These are phyloP conservation scores for Bruguiera gymnorhiza DNA, from an alignment of 345 rosid species.

Conservation along the genomic window DNA sequence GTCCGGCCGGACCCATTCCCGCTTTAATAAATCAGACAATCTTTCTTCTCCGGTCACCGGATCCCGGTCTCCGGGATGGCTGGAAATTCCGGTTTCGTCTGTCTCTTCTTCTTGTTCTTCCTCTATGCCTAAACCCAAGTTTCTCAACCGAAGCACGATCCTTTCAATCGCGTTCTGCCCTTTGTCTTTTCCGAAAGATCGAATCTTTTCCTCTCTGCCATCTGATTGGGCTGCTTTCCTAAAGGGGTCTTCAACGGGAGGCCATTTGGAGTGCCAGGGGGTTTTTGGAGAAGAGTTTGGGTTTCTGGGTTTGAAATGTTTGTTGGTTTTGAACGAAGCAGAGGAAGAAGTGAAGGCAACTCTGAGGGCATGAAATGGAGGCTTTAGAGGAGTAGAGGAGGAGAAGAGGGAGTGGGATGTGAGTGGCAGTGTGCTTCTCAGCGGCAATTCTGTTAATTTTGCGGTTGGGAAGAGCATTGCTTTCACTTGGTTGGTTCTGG, in stretches of 20 bases:
- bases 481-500: neutral
- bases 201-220: slow-evolving; percentile 20
- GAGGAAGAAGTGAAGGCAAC: slow-evolving; percentile 31
- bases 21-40: slow-evolving; percentile 65
- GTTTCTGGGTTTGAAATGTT: slow-evolving; percentile 30
- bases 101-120: slow-evolving; percentile 44
- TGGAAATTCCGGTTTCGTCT: slow-evolving; percentile 20
- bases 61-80: slow-evolving; percentile 5
- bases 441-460: slow-evolving; percentile 67
- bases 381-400: slow-evolving; percentile 30
- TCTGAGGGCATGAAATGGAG: slow-evolving; percentile 29
- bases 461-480: slow-evolving; percentile 51
- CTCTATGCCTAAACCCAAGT: slow-evolving; percentile 72
- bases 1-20: slow-evolving; percentile 93
- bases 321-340: slow-evolving; percentile 31
- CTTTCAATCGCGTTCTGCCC: slow-evolving; percentile 73
- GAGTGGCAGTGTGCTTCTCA: slow-evolving; percentile 51
- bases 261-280: slow-evolving; percentile 52
- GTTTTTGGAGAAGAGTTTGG: slow-evolving; percentile 28
- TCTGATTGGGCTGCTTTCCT: slow-evolving; percentile 18
- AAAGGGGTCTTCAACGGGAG: slow-evolving; percentile 7
- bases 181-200: slow-evolving; percentile 33
- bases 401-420: slow-evolving; percentile 43
- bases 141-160: slow-evolving; percentile 78
- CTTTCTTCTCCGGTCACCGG: slow-evolving; percentile 75